Evolutionary conservation across 176 grass and related monocot species (phyloP).

Genomic region (Calamus simplicifolius): DNA sequence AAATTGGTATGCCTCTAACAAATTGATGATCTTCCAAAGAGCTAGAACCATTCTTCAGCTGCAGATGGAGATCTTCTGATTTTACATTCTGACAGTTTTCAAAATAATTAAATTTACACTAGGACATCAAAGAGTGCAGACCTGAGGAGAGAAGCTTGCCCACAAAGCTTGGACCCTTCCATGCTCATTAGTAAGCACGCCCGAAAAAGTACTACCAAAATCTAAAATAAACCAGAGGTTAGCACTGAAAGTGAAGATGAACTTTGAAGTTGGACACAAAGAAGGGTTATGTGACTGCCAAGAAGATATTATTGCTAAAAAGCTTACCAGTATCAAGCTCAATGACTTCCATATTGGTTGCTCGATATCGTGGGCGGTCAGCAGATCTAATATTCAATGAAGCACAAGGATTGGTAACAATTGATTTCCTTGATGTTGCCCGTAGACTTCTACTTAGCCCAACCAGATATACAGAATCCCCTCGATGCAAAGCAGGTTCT

Average conservation of each 20-base stretch:
- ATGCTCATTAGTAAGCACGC: constrained; percentile 91
- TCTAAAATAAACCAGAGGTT: constrained; percentile 38
- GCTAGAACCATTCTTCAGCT: constrained; percentile 90
- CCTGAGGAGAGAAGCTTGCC: constrained; percentile 99
- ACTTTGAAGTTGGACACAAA: not conserved
- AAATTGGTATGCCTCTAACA: constrained; percentile 98
- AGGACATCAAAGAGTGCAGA: constrained; percentile 4
- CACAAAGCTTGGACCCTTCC: constrained; percentile 97
- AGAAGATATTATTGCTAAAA: too few relatives aligned
- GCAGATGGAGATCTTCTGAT: constrained; percentile 24
- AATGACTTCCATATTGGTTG: constrained; percentile 98
- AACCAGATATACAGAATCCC: constrained; percentile 95
- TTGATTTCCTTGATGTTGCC: constrained; percentile 98
- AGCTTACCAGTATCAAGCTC: constrained; percentile 91
- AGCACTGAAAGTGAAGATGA: not conserved
- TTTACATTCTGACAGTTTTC: constrained; percentile 12
- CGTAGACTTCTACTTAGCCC: constrained; percentile 97
- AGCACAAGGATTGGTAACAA: constrained; percentile 95
- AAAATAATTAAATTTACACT: constrained; percentile 2
- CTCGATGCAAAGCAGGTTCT: constrained; percentile 84
- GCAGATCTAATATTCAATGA: constrained; percentile 98
- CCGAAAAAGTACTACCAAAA: constrained; percentile 98
- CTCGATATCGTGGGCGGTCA: constrained; percentile 84
- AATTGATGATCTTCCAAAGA: constrained; percentile 97
- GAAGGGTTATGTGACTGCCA: not conserved